Evolutionary conservation across 2,329 filamentous ascomycete species (phyloP).

Genomic region (Raffaelea ambrosiae): DNA sequence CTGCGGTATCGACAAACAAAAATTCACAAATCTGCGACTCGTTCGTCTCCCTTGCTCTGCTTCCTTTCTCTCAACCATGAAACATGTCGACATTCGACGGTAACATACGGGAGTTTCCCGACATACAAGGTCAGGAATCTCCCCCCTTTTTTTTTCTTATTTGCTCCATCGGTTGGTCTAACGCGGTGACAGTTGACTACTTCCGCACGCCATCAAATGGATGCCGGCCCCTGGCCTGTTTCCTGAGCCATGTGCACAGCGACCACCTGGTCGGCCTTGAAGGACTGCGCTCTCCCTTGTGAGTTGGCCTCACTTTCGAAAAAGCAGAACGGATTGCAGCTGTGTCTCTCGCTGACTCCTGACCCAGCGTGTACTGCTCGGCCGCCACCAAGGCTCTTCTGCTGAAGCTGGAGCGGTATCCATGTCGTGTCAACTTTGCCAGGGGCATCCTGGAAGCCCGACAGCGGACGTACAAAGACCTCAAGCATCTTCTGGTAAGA

Average conservation of each 20-base stretch:
- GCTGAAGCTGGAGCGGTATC: constrained; percentile 68
- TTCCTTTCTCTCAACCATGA: too few relatives aligned
- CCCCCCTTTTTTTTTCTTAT: background rate
- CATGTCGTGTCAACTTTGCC: constrained; percentile 73
- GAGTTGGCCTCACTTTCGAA: constrained; percentile 11
- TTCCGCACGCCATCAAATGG: constrained; percentile 53
- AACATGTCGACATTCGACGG: constrained; percentile 11
- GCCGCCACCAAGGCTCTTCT: constrained; percentile 74
- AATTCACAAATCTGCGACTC: too few relatives aligned
- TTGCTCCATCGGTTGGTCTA: too few relatives aligned
- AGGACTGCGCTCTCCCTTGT: constrained; percentile 66
- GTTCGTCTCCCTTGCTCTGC: too few relatives aligned
- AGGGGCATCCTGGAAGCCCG: constrained; percentile 68
- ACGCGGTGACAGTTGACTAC: constrained; percentile 60
- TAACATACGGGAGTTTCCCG: constrained; percentile 6
- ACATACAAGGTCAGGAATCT: constrained; percentile 8
- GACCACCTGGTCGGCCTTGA: constrained; percentile 82
- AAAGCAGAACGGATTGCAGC: too few relatives aligned
- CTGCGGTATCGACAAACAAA: too few relatives aligned
- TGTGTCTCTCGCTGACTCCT: background rate
- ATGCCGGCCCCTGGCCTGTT: constrained; percentile 66
- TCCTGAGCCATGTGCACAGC: constrained; percentile 87
- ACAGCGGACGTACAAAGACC: constrained; percentile 67
- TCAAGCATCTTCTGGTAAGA: constrained; percentile 56
- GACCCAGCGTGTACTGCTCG: constrained; percentile 72